Conservation (phyloP, 2,329 filamentous ascomycete genomes). For the Nannizziopsis arthrosporioides region DNA sequence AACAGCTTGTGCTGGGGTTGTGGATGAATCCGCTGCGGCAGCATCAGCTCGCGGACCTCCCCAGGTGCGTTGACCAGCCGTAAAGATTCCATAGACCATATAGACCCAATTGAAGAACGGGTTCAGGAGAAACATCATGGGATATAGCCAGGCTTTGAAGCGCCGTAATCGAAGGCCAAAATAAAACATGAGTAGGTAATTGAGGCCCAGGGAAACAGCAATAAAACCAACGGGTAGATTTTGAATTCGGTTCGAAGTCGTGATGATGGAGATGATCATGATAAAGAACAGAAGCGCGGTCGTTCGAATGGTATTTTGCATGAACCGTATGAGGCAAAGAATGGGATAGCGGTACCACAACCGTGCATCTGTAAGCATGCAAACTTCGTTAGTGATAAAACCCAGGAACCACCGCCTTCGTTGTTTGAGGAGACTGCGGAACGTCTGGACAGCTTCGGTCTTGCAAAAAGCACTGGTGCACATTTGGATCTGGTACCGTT, state of each 20-base stretch:
- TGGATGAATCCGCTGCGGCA: constrained; percentile 61
- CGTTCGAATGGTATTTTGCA: constrained; percentile 92
- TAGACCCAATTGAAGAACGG: constrained; percentile 98
- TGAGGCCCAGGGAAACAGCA: constrained; percentile 78
- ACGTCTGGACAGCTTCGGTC: constrained; percentile 88
- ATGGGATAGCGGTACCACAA: constrained; percentile 86
- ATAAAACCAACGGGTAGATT: constrained; percentile 89
- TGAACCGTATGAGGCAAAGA: constrained; percentile 73
- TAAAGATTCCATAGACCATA: constrained; percentile 95
- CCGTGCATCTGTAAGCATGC: constrained; percentile 90
- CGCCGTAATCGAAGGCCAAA: constrained; percentile 77
- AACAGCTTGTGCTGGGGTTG: constrained; percentile 70
- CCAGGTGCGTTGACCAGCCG: constrained; percentile 88
- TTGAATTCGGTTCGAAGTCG: constrained; percentile 64
- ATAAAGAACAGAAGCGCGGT: constrained; percentile 91
- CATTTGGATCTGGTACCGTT: constrained; percentile 92
- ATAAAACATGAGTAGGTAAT: constrained; percentile 93
- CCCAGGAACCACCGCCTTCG: constrained; percentile 91
- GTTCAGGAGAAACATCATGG: constrained; percentile 87
- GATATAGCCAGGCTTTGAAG: constrained; percentile 91
- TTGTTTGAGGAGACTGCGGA: constrained; percentile 78
- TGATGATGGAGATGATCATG: constrained; percentile 74
- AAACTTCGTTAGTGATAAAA: constrained; percentile 95
- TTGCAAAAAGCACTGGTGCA: constrained; percentile 97
- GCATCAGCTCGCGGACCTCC: constrained; percentile 86